Evolutionary conservation across 495 filamentous ascomycete species (phyloP).

Genomic region (Viridothelium virens): DNA sequence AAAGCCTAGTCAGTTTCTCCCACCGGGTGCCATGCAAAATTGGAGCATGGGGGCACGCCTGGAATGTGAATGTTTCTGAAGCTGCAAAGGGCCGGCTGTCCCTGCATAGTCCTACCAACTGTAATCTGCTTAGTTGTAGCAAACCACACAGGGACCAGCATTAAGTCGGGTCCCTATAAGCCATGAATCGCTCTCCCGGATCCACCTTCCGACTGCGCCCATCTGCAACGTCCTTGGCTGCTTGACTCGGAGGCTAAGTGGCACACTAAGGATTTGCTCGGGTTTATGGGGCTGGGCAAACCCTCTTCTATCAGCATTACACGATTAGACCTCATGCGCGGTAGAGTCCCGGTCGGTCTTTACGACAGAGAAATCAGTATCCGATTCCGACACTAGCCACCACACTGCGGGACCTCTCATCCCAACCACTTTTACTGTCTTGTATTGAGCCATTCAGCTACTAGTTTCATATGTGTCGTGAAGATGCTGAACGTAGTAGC

Average conservation of each 20-base stretch:
- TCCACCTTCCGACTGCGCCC: not conserved
- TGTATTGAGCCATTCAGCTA: no score
- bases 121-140: not conserved
- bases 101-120: not conserved
- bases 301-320: not conserved
- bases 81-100: not conserved
- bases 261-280: not conserved
- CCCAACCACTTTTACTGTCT: no score
- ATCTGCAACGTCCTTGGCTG: not conserved
- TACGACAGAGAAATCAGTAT: no score
- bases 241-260: not conserved
- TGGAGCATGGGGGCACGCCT: not conserved
- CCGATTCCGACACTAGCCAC: no score
- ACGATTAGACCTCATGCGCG: no score
- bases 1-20: not conserved
- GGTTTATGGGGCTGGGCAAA: not conserved
- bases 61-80: not conserved
- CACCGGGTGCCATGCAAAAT: not conserved
- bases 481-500: no score
- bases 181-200: not conserved
- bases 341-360: no score
- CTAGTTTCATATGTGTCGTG: no score
- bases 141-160: not conserved
- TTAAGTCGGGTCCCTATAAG: not conserved
- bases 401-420: no score